These are phyloP conservation scores for Pittosporum tobira DNA, from an alignment of 129 eudicot genomes.

Conservation along the genomic window DNA sequence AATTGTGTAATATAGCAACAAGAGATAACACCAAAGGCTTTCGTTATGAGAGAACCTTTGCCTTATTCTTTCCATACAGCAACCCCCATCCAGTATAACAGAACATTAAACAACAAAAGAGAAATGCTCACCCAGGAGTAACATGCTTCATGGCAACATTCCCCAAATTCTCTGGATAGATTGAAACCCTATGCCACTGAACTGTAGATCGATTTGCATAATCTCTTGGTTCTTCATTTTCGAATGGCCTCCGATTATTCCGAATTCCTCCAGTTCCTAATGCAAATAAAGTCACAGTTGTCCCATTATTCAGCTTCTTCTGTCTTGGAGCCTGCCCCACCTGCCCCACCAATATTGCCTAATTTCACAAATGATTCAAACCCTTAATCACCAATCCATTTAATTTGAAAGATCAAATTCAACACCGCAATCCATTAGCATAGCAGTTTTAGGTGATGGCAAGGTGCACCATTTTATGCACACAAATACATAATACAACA, in stretches of 20 bases:
- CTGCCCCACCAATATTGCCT: slow-evolving; percentile 79
- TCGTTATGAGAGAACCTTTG: neutral
- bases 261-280: slow-evolving; percentile 92
- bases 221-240: slow-evolving; percentile 74
- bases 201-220: slow-evolving; percentile 74
- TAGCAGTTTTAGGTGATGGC: neutral
- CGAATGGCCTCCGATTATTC: slow-evolving; percentile 71
- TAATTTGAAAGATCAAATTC: neutral
- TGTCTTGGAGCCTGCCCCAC: slow-evolving; percentile 74
- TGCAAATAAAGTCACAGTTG: slow-evolving; percentile 51
- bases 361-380: slow-evolving; percentile 6
- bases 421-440: too few species aligned
- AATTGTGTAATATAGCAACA: too few species aligned
- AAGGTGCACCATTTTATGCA: neutral
- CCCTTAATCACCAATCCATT: neutral
- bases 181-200: slow-evolving; percentile 93
- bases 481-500: neutral
- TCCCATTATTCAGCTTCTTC: slow-evolving; percentile 77
- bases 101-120: neutral
- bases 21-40: too few species aligned
- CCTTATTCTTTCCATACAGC: slow-evolving; percentile 4
- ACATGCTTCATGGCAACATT: slow-evolving; percentile 58
- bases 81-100: slow-evolving; percentile 3
- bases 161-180: slow-evolving; percentile 69
- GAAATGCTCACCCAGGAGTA: slow-evolving; percentile 57